Evolutionary conservation across 2,329 filamentous ascomycete species (phyloP), one percentile per base, ranked within the genome.

Genomic region (Cladosporium austrohemisphaericum): DNA sequence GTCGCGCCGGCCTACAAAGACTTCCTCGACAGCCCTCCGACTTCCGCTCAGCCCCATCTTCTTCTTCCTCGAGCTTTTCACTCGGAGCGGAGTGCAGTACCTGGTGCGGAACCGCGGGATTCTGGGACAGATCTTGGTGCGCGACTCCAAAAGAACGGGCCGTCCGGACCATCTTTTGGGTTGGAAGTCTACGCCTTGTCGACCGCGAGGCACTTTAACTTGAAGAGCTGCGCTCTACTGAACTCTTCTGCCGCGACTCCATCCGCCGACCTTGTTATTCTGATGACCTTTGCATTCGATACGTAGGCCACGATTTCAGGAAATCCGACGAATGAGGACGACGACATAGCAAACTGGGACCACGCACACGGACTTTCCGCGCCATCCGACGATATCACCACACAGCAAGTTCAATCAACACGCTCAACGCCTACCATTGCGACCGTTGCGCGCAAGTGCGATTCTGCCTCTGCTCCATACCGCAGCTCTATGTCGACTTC

Each of bases 401-500:
- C 18, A 36, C 22, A 28, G 14, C 43, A 36, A 33, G 14, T 16
- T 20, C 22, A 19, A 33, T 18, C 31, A 26, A 10, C n/a, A n/a
- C 37, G 14, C n/a, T n/a, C n/a, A 45, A 16, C 31, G 31, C 41
- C 20, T 25, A n/a, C 20, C 29, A 35, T 36, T 20, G 29, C 28
- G 20, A 26, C 19, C 29, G 29, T 45, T 45, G 41, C 31, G n/a
- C n/a, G 31, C 41, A 26, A 45, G n/a, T 35, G 41, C 41, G 41
- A 35, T 20, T 23, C 29, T 45, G 41, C 19, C 22, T 45, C 22
- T 25, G 23, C 11, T 14, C 13, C n/a, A 18, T n/a, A 14, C 31
- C 44, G 16, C 31, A 36, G 44, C 44, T 47, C 25, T 22, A 47
- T 47, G 44, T 47, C 33, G 44, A 47, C 14, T 22, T 38, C 32